These are phyloP conservation scores for Corniculantispora saksenae DNA, from an alignment of 2,329 filamentous ascomycete genomes.

Conservation along the genomic window DNA sequence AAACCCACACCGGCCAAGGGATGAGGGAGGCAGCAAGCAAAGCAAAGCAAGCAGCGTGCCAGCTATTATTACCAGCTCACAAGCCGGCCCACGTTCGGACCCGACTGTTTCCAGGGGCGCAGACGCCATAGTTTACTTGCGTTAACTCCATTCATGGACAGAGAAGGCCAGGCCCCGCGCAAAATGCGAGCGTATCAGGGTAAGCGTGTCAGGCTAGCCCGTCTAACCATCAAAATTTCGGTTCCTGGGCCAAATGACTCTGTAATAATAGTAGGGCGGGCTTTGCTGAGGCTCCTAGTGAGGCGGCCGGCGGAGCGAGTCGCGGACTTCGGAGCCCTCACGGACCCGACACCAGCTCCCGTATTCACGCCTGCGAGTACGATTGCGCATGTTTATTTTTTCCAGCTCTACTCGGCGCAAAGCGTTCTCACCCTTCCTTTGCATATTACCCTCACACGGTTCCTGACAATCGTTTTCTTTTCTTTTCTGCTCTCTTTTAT, in stretches of 20 bases:
- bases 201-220: neutral
- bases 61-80: too few relatives aligned
- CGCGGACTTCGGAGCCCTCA: slow-evolving; percentile 13
- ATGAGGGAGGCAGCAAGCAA: neutral
- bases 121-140: neutral
- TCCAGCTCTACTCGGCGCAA: neutral
- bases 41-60: too few relatives aligned
- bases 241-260: too few relatives aligned
- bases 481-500: neutral
- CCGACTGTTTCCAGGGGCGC: slow-evolving; percentile 2
- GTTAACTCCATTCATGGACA: neutral
- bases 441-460: neutral
- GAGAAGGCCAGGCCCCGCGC: too few relatives aligned
- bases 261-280: neutral
- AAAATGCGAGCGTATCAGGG: neutral
- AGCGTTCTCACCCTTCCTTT: neutral
- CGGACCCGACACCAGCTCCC: slow-evolving; percentile 5
- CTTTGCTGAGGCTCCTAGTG: neutral
- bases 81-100: neutral
- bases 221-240: neutral
- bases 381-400: slow-evolving; percentile 16
- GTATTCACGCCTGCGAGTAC: slow-evolving; percentile 5
- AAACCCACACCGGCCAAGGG: neutral
- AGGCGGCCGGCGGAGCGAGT: neutral
- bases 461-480: neutral